Conservation (phyloP, 2,329 filamentous ascomycete genomes). For the Stagonosporopsis cucurbitacearum region DNA sequence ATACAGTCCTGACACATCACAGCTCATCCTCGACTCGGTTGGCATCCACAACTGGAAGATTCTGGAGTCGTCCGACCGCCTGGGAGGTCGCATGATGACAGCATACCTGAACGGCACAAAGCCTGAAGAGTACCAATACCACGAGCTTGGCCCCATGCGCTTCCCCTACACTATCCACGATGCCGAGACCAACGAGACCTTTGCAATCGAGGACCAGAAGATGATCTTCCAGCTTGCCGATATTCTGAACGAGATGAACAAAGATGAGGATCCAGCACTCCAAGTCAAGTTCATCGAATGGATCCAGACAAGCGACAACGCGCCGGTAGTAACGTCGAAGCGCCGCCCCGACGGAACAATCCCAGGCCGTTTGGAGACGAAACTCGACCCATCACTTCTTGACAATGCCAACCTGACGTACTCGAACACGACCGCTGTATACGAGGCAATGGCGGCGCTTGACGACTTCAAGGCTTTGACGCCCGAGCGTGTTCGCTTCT, state of each 20-base stretch:
- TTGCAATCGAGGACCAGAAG: conserved; percentile 64
- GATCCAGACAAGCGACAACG: conserved; percentile 62
- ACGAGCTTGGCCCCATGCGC: conserved; percentile 69
- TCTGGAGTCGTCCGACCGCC: conserved; percentile 63
- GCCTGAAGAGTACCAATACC: conserved; percentile 67
- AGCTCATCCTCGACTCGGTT: conserved; percentile 49
- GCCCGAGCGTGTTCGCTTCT: conserved; percentile 41
- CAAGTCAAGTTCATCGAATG: conserved; percentile 65
- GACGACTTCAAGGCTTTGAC: conserved; percentile 23
- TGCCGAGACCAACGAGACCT: conserved; percentile 57
- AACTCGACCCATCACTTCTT: conserved; percentile 7
- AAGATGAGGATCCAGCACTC: conserved; percentile 49
- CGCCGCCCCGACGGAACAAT: conserved; percentile 22
- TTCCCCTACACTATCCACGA: conserved; percentile 60
- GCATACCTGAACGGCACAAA: conserved; percentile 63
- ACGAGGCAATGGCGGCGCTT: conserved; percentile 22
- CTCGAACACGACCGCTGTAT: conserved; percentile 17
- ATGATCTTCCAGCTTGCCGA: conserved; percentile 67
- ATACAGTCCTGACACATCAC: background rate
- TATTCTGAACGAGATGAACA: conserved; percentile 65
- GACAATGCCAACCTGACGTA: conserved; percentile 22
- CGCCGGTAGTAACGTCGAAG: conserved; percentile 45
- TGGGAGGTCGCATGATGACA: conserved; percentile 69
- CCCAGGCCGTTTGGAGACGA: conserved; percentile 16
- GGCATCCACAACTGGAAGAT: conserved; percentile 66